A percentile compares a stretch with the other conserved stretches of the same genome.
These are phyloP conservation scores for Tetracladium maxilliforme DNA, from an alignment of 2,329 filamentous ascomycete genomes.

Conservation along the genomic window DNA sequence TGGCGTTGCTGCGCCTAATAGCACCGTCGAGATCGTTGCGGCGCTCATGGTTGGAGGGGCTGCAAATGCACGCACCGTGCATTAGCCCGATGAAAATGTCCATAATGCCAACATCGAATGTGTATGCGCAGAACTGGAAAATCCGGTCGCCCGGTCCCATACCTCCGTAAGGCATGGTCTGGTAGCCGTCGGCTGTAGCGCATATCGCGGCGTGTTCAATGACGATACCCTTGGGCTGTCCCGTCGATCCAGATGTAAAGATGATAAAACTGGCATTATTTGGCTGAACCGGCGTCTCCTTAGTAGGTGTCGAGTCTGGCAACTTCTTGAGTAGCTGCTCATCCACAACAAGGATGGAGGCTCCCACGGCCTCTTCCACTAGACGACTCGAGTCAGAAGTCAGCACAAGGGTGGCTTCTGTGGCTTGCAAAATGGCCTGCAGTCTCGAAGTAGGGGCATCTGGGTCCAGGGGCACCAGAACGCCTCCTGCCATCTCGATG, in stretches of 20 bases:
- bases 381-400: too few species aligned
- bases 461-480: slow-evolving; percentile 22
- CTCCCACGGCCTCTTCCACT: too few species aligned
- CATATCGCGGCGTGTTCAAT: slow-evolving; percentile 9
- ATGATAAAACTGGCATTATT: too few species aligned
- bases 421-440: slow-evolving; percentile 36
- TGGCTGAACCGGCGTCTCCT: too few species aligned
- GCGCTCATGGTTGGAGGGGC: slow-evolving; percentile 43
- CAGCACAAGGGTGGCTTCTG: slow-evolving; percentile 47
- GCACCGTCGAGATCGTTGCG: slow-evolving; percentile 57
- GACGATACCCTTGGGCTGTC: slow-evolving; percentile 31
- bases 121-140: slow-evolving; percentile 29
- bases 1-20: slow-evolving; percentile 40
- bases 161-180: too few species aligned
- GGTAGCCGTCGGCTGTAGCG: slow-evolving; percentile 3
- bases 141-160: too few species aligned
- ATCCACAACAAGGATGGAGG: too few species aligned
- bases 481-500: slow-evolving; percentile 18
- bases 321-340: too few species aligned
- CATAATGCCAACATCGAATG: slow-evolving; percentile 25
- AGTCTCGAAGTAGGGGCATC: slow-evolving; percentile 16
- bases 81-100: slow-evolving; percentile 20
- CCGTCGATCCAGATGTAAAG: slow-evolving; percentile 37
- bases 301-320: too few species aligned
- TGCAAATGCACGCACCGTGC: slow-evolving; percentile 29